These are phyloP conservation scores for Leccinum griseonigrum DNA, from an alignment of 1,284 basidiomycete genomes.

Conservation along the genomic window DNA sequence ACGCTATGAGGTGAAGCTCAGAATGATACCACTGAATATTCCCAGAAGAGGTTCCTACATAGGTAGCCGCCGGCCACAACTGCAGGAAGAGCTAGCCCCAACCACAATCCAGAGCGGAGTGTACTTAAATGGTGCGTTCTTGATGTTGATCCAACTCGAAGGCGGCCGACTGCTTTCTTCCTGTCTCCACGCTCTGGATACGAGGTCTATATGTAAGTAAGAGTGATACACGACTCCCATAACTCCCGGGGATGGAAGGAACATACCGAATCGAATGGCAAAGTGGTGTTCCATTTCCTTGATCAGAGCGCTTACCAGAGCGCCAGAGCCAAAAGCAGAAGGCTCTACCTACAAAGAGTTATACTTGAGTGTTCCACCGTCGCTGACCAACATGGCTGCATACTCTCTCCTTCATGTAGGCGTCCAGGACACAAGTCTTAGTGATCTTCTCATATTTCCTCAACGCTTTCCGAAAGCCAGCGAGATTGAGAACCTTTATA, in stretches of 20 bases:
- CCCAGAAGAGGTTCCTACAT: constrained; percentile 44
- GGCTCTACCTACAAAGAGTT: constrained; percentile 51
- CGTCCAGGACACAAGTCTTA: constrained; percentile 61
- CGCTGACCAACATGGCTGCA: neutral
- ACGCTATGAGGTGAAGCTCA: constrained; percentile 42
- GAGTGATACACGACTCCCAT: neutral
- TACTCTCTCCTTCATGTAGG: constrained; percentile 78
- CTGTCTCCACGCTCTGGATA: constrained; percentile 75
- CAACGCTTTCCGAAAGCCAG: constrained; percentile 87
- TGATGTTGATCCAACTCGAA: constrained; percentile 55
- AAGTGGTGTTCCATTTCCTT: constrained; percentile 74
- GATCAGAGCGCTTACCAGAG: constrained; percentile 64
- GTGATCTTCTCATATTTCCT: constrained; percentile 94
- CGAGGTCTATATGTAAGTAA: neutral
- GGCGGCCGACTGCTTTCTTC: constrained; percentile 72
- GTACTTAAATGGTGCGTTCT: constrained; percentile 77
- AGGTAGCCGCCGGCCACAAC: constrained; percentile 66
- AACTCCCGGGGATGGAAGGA: neutral
- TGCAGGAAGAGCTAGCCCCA: constrained; percentile 82
- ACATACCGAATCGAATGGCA: constrained; percentile 71
- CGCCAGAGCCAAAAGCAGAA: constrained; percentile 60
- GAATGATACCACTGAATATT: neutral
- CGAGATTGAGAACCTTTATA: constrained; percentile 78
- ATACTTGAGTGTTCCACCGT: neutral
- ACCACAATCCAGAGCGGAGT: constrained; percentile 71